Evolutionary conservation across 768 basidiomycete species (phyloP).

Genomic region (Boletellus emodensis): DNA sequence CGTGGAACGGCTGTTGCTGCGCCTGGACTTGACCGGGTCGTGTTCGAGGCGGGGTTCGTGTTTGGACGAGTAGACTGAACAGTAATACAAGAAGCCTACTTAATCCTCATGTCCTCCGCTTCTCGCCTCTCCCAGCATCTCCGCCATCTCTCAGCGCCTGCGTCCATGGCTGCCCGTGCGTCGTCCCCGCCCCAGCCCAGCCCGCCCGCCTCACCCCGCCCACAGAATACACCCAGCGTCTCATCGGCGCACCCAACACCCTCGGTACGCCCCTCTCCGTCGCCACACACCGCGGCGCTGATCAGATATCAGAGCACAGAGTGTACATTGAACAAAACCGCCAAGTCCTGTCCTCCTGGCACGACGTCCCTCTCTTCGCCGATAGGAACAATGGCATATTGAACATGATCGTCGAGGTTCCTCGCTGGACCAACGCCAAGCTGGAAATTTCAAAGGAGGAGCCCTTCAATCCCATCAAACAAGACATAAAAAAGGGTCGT

Average conservation of each 20-base stretch:
- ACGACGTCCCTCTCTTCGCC: slow-evolving; percentile 97
- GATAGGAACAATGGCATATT: slow-evolving; percentile 92
- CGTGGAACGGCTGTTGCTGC: slow-evolving; percentile 75
- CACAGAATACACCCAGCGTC: slow-evolving; percentile 67
- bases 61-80: neutral
- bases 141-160: slow-evolving; percentile 48
- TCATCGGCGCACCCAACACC: slow-evolving; percentile 88
- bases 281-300: slow-evolving; percentile 10
- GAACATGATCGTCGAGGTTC: slow-evolving; percentile 99
- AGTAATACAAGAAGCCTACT: too few relatives aligned
- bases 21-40: slow-evolving; percentile 81
- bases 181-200: neutral
- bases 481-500: slow-evolving; percentile 96
- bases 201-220: neutral
- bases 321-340: slow-evolving; percentile 91
- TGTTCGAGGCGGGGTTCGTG: slow-evolving; percentile 50
- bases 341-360: slow-evolving; percentile 80
- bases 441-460: slow-evolving; percentile 99
- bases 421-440: slow-evolving; percentile 99
- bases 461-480: slow-evolving; percentile 99
- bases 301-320: slow-evolving; percentile 73
- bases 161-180: slow-evolving; percentile 40
- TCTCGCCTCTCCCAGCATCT: slow-evolving; percentile 61
- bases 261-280: slow-evolving; percentile 57
- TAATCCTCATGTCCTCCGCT: neutral